Conservation (phyloP, 345 rosid species). For the Eucalyptus shirleyi region DNA sequence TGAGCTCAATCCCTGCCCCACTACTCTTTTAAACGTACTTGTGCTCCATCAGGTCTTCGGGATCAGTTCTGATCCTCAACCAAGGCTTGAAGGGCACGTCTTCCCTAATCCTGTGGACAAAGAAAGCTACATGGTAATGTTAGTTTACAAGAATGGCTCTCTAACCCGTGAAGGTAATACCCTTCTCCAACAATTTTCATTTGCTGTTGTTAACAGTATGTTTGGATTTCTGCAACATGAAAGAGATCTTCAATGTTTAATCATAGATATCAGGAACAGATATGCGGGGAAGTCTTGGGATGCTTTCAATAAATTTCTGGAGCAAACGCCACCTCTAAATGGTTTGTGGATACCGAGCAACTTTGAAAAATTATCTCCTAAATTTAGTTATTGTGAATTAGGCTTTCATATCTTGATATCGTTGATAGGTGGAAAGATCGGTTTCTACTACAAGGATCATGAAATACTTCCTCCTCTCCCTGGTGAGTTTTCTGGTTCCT, state of each 20-base stretch:
- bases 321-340: conserved; percentile 70
- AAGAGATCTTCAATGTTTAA: neutral
- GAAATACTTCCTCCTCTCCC: conserved; percentile 98
- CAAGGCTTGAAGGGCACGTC: conserved; percentile 82
- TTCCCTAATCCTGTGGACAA: conserved; percentile 86
- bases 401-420: neutral
- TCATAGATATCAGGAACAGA: conserved; percentile 53
- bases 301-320: conserved; percentile 51
- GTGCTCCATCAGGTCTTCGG: conserved; percentile 57
- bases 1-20: neutral
- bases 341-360: conserved; percentile 10
- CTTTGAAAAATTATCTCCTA: neutral
- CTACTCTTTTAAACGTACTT: neutral
- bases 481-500: conserved; percentile 25
- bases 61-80: conserved; percentile 59
- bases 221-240: neutral
- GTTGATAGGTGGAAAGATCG: conserved; percentile 73
- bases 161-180: conserved; percentile 75
- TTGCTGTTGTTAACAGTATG: neutral
- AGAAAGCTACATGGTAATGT: conserved; percentile 92
- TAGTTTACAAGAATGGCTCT: conserved; percentile 85
- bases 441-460: conserved; percentile 90
- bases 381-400: neutral
- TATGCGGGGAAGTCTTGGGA: conserved; percentile 79
- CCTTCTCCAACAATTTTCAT: neutral